Percentiles rank a stretch among this genome's conserved stretches.
phyloP scores from a whole-genome alignment of 768 basidiomycete species.

The Stropharia rugosoannulata region DNA sequence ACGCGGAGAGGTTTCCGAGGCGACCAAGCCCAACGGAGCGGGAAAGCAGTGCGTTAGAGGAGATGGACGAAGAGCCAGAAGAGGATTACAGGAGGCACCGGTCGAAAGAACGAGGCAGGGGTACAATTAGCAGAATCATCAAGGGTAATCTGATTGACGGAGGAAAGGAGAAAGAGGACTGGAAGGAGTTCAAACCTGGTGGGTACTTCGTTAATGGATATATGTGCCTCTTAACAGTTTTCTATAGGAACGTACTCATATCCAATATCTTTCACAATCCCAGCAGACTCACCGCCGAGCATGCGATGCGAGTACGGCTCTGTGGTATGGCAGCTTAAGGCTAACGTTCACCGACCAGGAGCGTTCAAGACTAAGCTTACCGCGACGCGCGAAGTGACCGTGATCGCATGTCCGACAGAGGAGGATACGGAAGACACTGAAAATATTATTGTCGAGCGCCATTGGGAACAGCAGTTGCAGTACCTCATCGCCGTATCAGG shows the following conservation, averaged over 20 bases:
- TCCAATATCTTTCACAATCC: slow-evolving; percentile 89
- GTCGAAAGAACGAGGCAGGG: slow-evolving; percentile 29
- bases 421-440: slow-evolving; percentile 84
- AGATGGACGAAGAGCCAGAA: slow-evolving; percentile 1
- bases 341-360: slow-evolving; percentile 81
- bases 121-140: slow-evolving; percentile 38
- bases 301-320: slow-evolving; percentile 74
- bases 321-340: slow-evolving; percentile 78
- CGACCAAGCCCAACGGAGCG: slow-evolving; percentile 12
- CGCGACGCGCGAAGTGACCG: slow-evolving; percentile 67
- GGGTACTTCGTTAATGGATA: slow-evolving; percentile 12
- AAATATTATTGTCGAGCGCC: slow-evolving; percentile 80
- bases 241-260: slow-evolving; percentile 83
- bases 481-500: slow-evolving; percentile 77
- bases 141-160: slow-evolving; percentile 1
- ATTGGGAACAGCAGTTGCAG: slow-evolving; percentile 88
- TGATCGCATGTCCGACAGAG: slow-evolving; percentile 76
- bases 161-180: slow-evolving; percentile 1
- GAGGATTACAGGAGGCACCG: slow-evolving; percentile 9
- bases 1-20: slow-evolving; percentile 19
- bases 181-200: slow-evolving; percentile 80
- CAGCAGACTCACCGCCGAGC: slow-evolving; percentile 75
- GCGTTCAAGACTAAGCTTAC: slow-evolving; percentile 72
- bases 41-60: slow-evolving; percentile 28
- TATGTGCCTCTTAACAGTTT: not conserved